A percentile compares a stretch with the other conserved stretches of the same genome.
Evolutionary conservation across 2,329 filamentous ascomycete genomes (phyloP).

Genomic region (Exserohilum turcica): DNA sequence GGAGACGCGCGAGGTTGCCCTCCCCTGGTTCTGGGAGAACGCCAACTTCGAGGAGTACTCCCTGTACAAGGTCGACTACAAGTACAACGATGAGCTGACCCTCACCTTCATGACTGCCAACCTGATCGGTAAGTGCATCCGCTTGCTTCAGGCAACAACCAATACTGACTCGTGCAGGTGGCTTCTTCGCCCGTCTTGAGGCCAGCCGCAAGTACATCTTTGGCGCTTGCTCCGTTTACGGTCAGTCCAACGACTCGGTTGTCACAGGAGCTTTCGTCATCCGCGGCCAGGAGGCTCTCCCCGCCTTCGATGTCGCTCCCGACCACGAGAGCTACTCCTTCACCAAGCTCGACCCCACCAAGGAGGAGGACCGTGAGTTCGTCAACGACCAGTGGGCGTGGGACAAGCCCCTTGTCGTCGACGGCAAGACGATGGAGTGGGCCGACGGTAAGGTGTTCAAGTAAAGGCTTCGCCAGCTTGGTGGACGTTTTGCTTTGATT

Average conservation of each 20-base stretch:
- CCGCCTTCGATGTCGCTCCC: slow-evolving; percentile 95
- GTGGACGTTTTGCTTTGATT: slow-evolving; percentile 26
- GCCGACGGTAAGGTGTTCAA: slow-evolving; percentile 99
- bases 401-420: slow-evolving; percentile 80
- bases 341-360: slow-evolving; percentile 91
- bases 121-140: slow-evolving; percentile 71
- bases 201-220: slow-evolving; percentile 98
- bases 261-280: slow-evolving; percentile 93
- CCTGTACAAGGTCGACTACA: slow-evolving; percentile 92
- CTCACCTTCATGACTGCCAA: slow-evolving; percentile 99
- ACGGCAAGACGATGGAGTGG: slow-evolving; percentile 88
- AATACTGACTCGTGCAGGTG: slow-evolving; percentile 56
- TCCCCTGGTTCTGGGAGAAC: slow-evolving; percentile 99
- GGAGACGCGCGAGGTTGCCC: slow-evolving; percentile 77
- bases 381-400: slow-evolving; percentile 88
- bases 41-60: slow-evolving; percentile 94
- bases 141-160: background rate
- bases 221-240: slow-evolving; percentile 87
- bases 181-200: slow-evolving; percentile 97
- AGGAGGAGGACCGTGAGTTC: slow-evolving; percentile 81
- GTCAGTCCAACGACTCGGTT: slow-evolving; percentile 83
- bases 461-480: slow-evolving; percentile 61
- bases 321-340: slow-evolving; percentile 97
- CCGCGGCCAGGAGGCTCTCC: slow-evolving; percentile 83
- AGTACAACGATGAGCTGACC: slow-evolving; percentile 98